These are phyloP conservation scores for Fremontodendron californicum DNA, from an alignment of 345 rosid genomes.

Conservation along the genomic window DNA sequence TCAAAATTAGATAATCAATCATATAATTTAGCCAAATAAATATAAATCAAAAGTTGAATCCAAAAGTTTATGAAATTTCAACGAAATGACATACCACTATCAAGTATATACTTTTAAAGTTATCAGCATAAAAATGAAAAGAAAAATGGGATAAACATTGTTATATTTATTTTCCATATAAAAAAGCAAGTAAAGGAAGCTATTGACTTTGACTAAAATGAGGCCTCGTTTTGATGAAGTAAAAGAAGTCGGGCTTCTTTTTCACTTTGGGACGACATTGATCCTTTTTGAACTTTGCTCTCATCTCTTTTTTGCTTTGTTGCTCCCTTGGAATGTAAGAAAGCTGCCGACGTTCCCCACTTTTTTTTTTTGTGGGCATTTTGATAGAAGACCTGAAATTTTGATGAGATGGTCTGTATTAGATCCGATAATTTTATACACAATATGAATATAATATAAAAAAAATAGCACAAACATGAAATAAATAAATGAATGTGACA, in stretches of 20 bases:
- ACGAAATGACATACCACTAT: too few relatives aligned
- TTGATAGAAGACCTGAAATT: not conserved
- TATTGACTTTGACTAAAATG: not conserved
- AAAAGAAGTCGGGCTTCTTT: not conserved
- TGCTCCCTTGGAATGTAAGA: not conserved
- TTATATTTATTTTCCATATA: too few relatives aligned
- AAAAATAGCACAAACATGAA: too few relatives aligned
- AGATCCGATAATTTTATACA: too few relatives aligned
- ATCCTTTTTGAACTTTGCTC: not conserved
- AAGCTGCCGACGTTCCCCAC: not conserved
- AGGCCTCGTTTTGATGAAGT: not conserved
- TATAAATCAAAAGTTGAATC: too few relatives aligned
- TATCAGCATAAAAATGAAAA: not conserved
- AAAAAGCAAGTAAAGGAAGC: not conserved
- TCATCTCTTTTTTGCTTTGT: not conserved
- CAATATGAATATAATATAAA: too few relatives aligned
- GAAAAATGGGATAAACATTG: not conserved
- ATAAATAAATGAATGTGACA: too few relatives aligned
- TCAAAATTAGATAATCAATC: too few relatives aligned
- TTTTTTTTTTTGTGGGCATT: not conserved
- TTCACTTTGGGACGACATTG: not conserved
- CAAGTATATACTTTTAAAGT: too few relatives aligned
- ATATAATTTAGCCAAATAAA: too few relatives aligned
- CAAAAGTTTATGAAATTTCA: too few relatives aligned
- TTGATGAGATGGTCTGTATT: too few relatives aligned